A percentile compares a stretch with the other conserved stretches of the same genome.
phyloP scores from a whole-genome alignment of 2,329 filamentous ascomycete species.

The Pseudocercospora ulei region DNA sequence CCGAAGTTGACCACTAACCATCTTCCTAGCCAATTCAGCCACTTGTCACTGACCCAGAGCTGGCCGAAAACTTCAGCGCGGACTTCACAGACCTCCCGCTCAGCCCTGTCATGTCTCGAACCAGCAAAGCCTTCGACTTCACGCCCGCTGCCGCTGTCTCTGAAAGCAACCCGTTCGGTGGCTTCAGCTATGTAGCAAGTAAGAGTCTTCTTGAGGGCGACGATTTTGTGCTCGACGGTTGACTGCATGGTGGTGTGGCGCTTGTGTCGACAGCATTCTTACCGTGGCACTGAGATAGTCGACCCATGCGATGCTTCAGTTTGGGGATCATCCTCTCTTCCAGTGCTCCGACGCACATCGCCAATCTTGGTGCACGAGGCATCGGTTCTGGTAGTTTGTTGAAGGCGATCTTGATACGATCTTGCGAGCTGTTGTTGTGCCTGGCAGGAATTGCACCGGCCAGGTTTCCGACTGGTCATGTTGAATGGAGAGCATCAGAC shows the following conservation, averaged over 20 bases:
- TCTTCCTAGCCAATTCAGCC: slow-evolving; percentile 62
- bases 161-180: slow-evolving; percentile 44
- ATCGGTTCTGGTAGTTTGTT: no score
- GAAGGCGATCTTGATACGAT: no score
- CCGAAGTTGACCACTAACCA: slow-evolving; percentile 10
- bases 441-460: no score
- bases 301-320: no score
- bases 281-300: neutral
- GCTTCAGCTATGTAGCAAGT: slow-evolving; percentile 47
- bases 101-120: slow-evolving; percentile 53
- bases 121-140: slow-evolving; percentile 21
- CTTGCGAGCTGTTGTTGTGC: no score
- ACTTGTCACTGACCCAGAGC: slow-evolving; percentile 85
- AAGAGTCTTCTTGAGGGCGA: slow-evolving; percentile 42
- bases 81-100: slow-evolving; percentile 83
- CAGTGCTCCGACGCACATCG: no score
- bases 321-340: no score
- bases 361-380: no score
- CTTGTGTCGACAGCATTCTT: neutral
- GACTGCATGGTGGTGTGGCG: slow-evolving; percentile 23
- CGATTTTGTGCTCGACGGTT: slow-evolving; percentile 32
- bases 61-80: slow-evolving; percentile 91
- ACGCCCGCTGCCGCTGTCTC: slow-evolving; percentile 15
- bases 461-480: no score
- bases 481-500: no score